Base-by-base conservation (phyloP, 1,284 basidiomycete species). In the Irpex lacteus region DNA sequence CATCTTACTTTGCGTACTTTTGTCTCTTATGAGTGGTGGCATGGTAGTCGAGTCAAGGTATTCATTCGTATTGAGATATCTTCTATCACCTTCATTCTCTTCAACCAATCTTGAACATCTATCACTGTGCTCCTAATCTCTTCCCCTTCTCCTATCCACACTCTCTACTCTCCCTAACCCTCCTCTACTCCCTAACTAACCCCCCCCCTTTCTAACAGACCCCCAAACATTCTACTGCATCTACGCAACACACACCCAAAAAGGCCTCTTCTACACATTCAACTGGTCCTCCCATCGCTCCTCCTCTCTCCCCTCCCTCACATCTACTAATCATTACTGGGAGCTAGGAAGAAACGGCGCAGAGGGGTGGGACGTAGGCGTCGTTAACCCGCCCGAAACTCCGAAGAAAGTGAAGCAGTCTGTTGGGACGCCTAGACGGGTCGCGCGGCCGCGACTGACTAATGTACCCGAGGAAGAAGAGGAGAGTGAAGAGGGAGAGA, bases 231-330 rank as follows among this genome's bases (percentile, higher is more conserved):
- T 84, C 65, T 74, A 69, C 68, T 92, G 90, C 68, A 77, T 78
- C n/a, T 77, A 81, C 19, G 89, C 89, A 2, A 79, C 88, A 18
- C 80, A 91, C 69, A 78, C 83, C 8, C 78, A 76, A 60, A 81
- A 83, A 32, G 89, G 88, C 0, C 66, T 90, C 1, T 91, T 85
- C 73, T 92, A 87, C 65, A 74, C 80, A 4, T 80, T 91, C 62
- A 68, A 82, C 61, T 92, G 90, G 90, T 77, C 80, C 38, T 65
- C 63, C 9, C 85, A 87, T 68, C 78, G 73, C 37, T 63, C 72
- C 21, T 64, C 72, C 2, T 84, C 84, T 26, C 38, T 55, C 34
- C 32, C 4, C 5, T 34, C 32, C 32, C 32, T 34, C 6, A 6
- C 1, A 34, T 34, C 32, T 6, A 37, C 50, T 4, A 18, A 19